Conservation (phyloP, 805 yeast genomes). For the Metschnikowia lunata region DNA sequence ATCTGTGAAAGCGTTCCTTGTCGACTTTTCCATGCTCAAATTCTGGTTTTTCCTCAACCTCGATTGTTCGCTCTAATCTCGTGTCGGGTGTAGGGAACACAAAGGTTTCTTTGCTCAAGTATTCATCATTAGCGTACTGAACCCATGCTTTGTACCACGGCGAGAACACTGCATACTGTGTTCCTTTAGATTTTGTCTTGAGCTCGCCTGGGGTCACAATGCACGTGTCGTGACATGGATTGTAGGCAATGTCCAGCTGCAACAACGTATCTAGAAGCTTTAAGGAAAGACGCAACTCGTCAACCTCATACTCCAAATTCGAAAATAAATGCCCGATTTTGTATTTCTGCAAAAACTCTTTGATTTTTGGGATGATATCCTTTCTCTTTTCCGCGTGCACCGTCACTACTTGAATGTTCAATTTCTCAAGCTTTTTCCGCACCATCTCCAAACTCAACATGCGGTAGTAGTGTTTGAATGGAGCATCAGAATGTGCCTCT, state of each 20-base stretch:
- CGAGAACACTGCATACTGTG: constrained; percentile 41
- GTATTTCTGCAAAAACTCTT: constrained; percentile 22
- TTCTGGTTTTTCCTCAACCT: constrained; percentile 11
- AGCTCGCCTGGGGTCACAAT: constrained; percentile 39
- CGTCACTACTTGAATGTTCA: constrained; percentile 39
- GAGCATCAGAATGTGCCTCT: constrained; percentile 40
- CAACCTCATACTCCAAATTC: constrained; percentile 43
- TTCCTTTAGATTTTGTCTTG: constrained; percentile 31
- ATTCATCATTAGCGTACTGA: constrained; percentile 21
- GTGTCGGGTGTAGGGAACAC: constrained; percentile 13
- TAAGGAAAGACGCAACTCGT: constrained; percentile 35
- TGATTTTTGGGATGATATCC: constrained; percentile 24
- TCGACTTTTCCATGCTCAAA: constrained; percentile 17
- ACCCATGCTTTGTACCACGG: constrained; percentile 42
- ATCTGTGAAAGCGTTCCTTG: constrained; percentile 18
- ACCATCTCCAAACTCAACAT: constrained; percentile 30
- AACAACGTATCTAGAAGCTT: constrained; percentile 14
- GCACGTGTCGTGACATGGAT: constrained; percentile 37
- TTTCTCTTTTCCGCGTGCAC: constrained; percentile 31
- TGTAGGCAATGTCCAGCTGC: constrained; percentile 18
- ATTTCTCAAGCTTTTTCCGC: constrained; percentile 23
- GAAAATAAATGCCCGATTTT: constrained; percentile 27
- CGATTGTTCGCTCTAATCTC: constrained; percentile 9
- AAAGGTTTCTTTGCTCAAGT: constrained; percentile 11
- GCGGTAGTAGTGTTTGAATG: constrained; percentile 39